Base-by-base conservation (phyloP, 441 rosid genomes). In the Manihot esculenta region DNA sequence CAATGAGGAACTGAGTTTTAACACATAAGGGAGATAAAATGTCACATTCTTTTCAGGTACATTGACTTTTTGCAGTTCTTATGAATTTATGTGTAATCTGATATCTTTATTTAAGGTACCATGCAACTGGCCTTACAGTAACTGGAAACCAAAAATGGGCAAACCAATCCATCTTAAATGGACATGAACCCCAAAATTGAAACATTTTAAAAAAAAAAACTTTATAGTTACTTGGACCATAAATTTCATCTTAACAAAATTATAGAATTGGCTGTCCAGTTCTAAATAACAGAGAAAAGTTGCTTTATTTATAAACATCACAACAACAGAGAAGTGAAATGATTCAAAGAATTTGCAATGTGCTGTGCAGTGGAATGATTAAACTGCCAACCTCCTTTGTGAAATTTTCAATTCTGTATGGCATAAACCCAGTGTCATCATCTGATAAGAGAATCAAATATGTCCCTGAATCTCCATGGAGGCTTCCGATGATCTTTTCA, bases 341-440 rank as follows among this genome's bases (percentile, higher is more conserved):
- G n/a, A n/a, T 30, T 18, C 23, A 49, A 66, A 26, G 21, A 21
- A 3, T 44, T 41, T 17, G n/a, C 24, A 45, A 2, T 12, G 48
- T 56, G 13, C 12, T 30, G 6, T 26, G 60, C 10, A 14, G 21
- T 48, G 53, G 33, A 68, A 17, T 41, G 44, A 84, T 71, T 64
- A 62, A 82, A 64, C 62, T 35, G 76, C 88, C n/a, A 75, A 95
- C 99, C 99, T 95, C 99, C 81, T 86, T 95, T 1, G 98, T 89
- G 88, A 95, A 93, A 88, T 95, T 95, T 81, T 93, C 99, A 62
- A 95, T 87, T 84, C 99, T 89, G 84, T 91, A 95, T 49, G 99
- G 97, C 96, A 93, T 93, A 78, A 87, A 95, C 23, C 94, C 96
- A 66, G 92, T 87, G 79, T 93, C 91, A 76, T 95, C 98, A 78